Evolutionary conservation across 164 flowering plant genomes (phyloP).

Genomic region (Vitis riparia): DNA sequence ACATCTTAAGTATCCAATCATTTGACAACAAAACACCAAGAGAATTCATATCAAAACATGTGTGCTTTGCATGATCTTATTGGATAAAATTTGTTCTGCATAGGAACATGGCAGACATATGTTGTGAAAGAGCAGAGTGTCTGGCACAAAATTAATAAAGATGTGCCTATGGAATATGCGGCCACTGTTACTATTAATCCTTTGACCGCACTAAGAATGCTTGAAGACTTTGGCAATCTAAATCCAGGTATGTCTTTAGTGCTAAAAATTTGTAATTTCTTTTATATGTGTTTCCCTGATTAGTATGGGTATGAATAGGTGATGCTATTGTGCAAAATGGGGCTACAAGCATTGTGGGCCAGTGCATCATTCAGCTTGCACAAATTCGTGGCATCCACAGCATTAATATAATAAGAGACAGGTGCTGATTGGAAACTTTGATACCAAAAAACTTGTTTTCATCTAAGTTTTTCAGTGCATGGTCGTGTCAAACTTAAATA

Average conservation of each 20-base stretch:
- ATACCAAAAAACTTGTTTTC: not conserved
- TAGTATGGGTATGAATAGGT: conserved; percentile 42
- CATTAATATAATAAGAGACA: conserved; percentile 86
- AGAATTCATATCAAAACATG: no score
- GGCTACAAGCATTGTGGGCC: conserved; percentile 97
- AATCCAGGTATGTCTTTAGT: conserved; percentile 53
- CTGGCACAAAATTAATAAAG: conserved; percentile 86
- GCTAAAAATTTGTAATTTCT: not conserved
- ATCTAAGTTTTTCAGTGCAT: not conserved
- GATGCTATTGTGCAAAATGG: conserved; percentile 96
- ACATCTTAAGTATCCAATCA: no score
- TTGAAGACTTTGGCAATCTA: conserved; percentile 73
- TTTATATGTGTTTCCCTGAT: conserved; percentile 14
- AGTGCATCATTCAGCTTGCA: conserved; percentile 94
- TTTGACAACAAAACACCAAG: no score
- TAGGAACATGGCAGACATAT: conserved; percentile 94
- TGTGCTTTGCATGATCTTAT: not conserved
- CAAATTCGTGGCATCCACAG: conserved; percentile 66
- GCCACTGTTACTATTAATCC: conserved; percentile 92
- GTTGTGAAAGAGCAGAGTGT: conserved; percentile 75
- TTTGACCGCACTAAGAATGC: conserved; percentile 85
- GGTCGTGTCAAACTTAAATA: not conserved
- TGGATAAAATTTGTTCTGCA: conserved; percentile 14
- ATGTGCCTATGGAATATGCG: conserved; percentile 81
- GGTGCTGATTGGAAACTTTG: conserved; percentile 35